Percentiles rank a stretch among this genome's conserved stretches.
Evolutionary conservation across 495 filamentous ascomycete genomes (phyloP).

Genomic region (Neurospora tetraspora): DNA sequence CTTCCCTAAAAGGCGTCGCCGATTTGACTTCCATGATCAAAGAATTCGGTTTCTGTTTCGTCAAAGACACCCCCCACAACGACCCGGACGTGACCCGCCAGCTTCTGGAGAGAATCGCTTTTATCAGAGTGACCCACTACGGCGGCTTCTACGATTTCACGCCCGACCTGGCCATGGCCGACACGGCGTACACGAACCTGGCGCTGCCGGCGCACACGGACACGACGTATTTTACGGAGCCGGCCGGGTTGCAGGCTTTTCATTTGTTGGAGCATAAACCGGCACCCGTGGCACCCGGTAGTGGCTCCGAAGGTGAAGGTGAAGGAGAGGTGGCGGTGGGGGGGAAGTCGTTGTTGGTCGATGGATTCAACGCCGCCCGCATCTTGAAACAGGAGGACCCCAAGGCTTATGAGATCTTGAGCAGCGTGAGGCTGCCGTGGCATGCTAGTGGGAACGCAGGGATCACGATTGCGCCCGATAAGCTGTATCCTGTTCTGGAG

Average conservation of each 20-base stretch:
- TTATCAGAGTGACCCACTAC: slow-evolving; percentile 82
- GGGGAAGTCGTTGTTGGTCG: slow-evolving; percentile 67
- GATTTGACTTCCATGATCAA: slow-evolving; percentile 32
- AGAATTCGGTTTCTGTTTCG: slow-evolving; percentile 58
- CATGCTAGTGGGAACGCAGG: slow-evolving; percentile 83
- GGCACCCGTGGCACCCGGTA: not conserved
- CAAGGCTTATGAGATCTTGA: slow-evolving; percentile 42
- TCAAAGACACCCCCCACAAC: slow-evolving; percentile 51
- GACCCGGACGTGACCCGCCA: slow-evolving; percentile 57
- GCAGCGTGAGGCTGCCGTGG: slow-evolving; percentile 44
- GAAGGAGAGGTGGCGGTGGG: slow-evolving; percentile 39
- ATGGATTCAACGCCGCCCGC: slow-evolving; percentile 66
- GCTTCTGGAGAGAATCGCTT: slow-evolving; percentile 69
- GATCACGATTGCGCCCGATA: slow-evolving; percentile 61
- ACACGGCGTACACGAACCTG: slow-evolving; percentile 86
- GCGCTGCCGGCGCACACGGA: slow-evolving; percentile 76
- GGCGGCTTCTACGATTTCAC: slow-evolving; percentile 95
- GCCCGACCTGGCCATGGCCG: slow-evolving; percentile 73
- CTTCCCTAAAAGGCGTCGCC: no score
- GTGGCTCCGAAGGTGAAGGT: not conserved
- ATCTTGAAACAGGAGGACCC: slow-evolving; percentile 40
- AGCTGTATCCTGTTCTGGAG: slow-evolving; percentile 58
- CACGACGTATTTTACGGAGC: slow-evolving; percentile 88
- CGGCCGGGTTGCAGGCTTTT: slow-evolving; percentile 80
- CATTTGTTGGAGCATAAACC: slow-evolving; percentile 69